Percentiles rank a stretch among this genome's conserved stretches.
phyloP scores from a whole-genome alignment of 352 stramenopile genomes.

The Pythium sukuiense region DNA sequence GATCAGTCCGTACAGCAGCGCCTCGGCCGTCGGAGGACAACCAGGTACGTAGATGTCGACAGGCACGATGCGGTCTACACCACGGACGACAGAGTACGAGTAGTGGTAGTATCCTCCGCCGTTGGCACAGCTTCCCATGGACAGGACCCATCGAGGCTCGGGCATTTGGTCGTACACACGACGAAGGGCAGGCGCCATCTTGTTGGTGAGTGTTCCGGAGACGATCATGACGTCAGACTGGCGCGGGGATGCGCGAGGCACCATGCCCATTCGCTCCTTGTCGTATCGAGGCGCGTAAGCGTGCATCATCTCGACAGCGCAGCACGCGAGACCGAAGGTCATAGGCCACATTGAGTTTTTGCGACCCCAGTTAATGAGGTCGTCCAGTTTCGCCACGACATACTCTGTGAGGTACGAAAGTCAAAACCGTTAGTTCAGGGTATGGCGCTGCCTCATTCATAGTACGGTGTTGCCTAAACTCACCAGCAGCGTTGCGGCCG shows the following conservation, averaged over 20 bases:
- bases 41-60: slow-evolving; percentile 99
- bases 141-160: slow-evolving; percentile 98
- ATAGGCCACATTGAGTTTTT: slow-evolving; percentile 98
- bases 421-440: no score
- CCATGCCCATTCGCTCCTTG: slow-evolving; percentile 98
- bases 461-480: no score
- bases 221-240: slow-evolving; percentile 99
- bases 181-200: slow-evolving; percentile 98
- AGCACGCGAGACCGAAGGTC: slow-evolving; percentile 99
- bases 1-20: slow-evolving; percentile 97
- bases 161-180: slow-evolving; percentile 99
- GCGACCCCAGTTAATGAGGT: slow-evolving; percentile 99
- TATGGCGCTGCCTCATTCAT: no score
- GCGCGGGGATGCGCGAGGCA: slow-evolving; percentile 95
- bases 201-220: slow-evolving; percentile 99
- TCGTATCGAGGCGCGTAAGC: slow-evolving; percentile 91
- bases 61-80: slow-evolving; percentile 96
- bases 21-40: slow-evolving; percentile 98
- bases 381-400: slow-evolving; percentile 96
- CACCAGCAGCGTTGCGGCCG: background rate
- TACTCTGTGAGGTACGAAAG: slow-evolving; percentile 80
- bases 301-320: slow-evolving; percentile 99
- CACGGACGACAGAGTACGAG: slow-evolving; percentile 97
- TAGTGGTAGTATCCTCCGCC: slow-evolving; percentile 94
- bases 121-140: slow-evolving; percentile 99